phyloP scores from a whole-genome alignment of 2,329 filamentous ascomycete genomes.

The Daldinia sp. region DNA sequence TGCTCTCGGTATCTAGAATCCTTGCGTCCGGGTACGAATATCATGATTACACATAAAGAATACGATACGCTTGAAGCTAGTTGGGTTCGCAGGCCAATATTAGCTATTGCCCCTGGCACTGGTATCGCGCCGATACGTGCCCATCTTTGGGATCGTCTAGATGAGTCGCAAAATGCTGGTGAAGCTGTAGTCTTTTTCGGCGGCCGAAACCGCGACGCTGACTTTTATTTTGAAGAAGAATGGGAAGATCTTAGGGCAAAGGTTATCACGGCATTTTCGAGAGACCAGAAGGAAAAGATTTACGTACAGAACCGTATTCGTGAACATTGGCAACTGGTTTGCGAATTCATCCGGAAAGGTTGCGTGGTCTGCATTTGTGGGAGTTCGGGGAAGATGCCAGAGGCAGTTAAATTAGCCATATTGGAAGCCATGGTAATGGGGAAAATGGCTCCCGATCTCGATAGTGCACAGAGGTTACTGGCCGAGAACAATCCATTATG shows the following conservation, averaged over 20 bases:
- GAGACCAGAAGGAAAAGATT: constrained; percentile 67
- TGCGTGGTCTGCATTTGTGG: constrained; percentile 64
- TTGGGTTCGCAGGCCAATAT: constrained; percentile 59
- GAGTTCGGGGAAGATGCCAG: constrained; percentile 66
- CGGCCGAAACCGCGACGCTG: constrained; percentile 74
- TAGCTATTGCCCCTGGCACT: constrained; percentile 86
- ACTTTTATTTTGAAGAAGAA: constrained; percentile 84
- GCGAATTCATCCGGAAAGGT: constrained; percentile 48
- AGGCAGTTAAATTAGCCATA: constrained; percentile 61
- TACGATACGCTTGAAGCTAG: constrained; percentile 45
- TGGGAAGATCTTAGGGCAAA: constrained; percentile 67
- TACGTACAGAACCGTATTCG: constrained; percentile 66
- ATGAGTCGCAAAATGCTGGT: constrained; percentile 35
- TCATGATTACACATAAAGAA: constrained; percentile 63
- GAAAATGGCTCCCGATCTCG: constrained; percentile 46
- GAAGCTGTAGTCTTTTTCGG: constrained; percentile 77
- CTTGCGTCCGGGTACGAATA: constrained; percentile 63
- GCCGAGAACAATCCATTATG: constrained; percentile 53
- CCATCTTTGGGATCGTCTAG: constrained; percentile 77
- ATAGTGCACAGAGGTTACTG: constrained; percentile 50
- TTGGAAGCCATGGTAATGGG: constrained; percentile 57
- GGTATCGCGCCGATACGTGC: constrained; percentile 86
- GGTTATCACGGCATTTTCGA: constrained; percentile 72
- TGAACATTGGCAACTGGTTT: constrained; percentile 51
- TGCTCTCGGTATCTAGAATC: constrained; percentile 86